A percentile compares a stretch with the other conserved stretches of the same genome.
These are phyloP conservation scores for Phytophthora ohioensis DNA, from an alignment of 352 stramenopile species.

Conservation along the genomic window DNA sequence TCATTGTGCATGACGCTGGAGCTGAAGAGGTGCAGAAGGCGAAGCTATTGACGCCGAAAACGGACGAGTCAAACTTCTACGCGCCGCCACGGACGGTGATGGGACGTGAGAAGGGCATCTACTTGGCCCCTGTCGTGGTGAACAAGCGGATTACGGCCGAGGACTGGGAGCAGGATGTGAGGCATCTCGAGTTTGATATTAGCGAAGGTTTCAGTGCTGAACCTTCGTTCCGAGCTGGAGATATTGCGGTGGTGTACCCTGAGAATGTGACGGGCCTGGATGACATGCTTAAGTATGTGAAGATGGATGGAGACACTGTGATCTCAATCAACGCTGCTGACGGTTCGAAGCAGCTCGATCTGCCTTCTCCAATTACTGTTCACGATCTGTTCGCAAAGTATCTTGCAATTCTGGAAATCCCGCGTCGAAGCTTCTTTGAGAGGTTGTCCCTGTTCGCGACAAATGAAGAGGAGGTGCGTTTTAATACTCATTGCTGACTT, in stretches of 20 bases:
- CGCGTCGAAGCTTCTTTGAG: constrained; percentile 90
- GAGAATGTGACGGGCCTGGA: constrained; percentile 80
- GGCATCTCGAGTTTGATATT: constrained; percentile 80
- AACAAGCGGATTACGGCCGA: constrained; percentile 74
- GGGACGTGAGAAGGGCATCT: constrained; percentile 51
- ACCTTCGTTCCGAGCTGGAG: constrained; percentile 61
- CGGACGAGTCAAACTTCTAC: constrained; percentile 65
- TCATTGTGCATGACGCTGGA: constrained; percentile 40
- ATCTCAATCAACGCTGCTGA: constrained; percentile 64
- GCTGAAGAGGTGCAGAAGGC: constrained; percentile 27
- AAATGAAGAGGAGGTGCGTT: constrained; percentile 80
- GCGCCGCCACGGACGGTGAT: constrained; percentile 56
- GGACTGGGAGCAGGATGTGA: constrained; percentile 86
- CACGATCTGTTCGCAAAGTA: constrained; percentile 84
- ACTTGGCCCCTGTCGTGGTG: constrained; percentile 59
- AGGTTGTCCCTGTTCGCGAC: constrained; percentile 82
- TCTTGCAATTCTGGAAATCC: constrained; percentile 89
- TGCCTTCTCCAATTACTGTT: constrained; percentile 65
- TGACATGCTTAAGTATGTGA: constrained; percentile 70
- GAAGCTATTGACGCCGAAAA: constrained; percentile 33
- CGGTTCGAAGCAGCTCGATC: constrained; percentile 51
- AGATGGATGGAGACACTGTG: constrained; percentile 40
- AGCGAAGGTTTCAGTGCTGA: constrained; percentile 1
- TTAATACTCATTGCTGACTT: neutral
- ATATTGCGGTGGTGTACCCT: constrained; percentile 83